Conservation (phyloP, 176 grass and related monocot species). For the Luzula sylvatica region DNA sequence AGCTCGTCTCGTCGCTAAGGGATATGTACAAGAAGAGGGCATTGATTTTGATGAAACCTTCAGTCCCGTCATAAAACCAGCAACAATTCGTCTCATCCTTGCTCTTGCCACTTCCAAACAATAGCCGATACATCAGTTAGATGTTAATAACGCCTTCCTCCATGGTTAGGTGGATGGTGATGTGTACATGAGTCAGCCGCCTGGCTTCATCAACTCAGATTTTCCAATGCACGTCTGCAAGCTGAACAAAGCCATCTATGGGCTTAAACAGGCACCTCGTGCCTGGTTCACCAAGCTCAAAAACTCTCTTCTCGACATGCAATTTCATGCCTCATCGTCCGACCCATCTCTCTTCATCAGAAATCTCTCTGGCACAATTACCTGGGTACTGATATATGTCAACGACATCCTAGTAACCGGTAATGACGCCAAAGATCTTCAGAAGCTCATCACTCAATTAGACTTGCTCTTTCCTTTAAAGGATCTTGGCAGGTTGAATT, state of each 20-base stretch:
- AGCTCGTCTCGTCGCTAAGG: conserved; percentile 1
- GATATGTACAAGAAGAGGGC: not conserved
- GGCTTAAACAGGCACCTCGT: not conserved
- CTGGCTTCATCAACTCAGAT: not conserved
- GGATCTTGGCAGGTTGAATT: not conserved
- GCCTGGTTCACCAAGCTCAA: not conserved
- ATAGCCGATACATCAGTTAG: not conserved
- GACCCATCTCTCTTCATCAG: not conserved
- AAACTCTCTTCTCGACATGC: not conserved
- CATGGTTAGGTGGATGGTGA: not conserved
- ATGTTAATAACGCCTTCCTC: not conserved
- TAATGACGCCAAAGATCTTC: not conserved
- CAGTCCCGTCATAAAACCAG: not conserved
- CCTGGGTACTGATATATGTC: not conserved
- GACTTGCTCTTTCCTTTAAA: not conserved
- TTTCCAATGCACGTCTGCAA: conserved; percentile 1
- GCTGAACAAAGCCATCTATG: not conserved
- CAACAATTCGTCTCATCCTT: not conserved
- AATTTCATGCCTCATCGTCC: not conserved
- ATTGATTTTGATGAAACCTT: conserved; percentile 8
- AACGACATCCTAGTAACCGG: not conserved
- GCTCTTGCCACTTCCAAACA: not conserved
- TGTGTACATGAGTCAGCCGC: not conserved
- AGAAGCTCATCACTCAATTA: not conserved
- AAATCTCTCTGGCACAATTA: not conserved